These are phyloP conservation scores for Xanthoceras sorbifolium DNA, from an alignment of 345 rosid species.

Conservation along the genomic window DNA sequence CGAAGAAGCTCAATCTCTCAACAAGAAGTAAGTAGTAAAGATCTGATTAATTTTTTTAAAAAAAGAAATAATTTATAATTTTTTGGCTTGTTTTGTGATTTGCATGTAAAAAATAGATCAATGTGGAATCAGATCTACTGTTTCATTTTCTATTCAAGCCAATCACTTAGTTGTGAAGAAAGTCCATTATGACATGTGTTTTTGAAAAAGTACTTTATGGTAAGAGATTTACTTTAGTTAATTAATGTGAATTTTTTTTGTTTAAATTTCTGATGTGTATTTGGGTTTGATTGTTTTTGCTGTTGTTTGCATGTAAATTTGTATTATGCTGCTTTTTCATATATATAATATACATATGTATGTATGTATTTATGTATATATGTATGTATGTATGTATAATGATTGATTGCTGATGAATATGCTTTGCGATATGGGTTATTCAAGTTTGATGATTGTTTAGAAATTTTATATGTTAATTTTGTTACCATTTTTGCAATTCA, in stretches of 20 bases:
- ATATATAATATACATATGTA: too few relatives aligned
- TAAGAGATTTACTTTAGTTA: not conserved
- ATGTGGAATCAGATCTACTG: constrained; percentile 28
- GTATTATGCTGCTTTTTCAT: too few relatives aligned
- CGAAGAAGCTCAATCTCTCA: constrained; percentile 69
- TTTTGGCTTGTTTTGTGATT: constrained; percentile 6
- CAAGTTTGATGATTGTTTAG: not conserved
- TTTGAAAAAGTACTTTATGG: not conserved
- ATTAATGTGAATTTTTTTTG: not conserved
- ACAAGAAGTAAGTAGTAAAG: constrained; percentile 49
- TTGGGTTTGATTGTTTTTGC: not conserved
- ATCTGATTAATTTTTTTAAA: constrained; percentile 14
- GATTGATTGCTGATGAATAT: not conserved
- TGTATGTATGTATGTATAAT: not conserved
- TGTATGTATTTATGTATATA: not conserved
- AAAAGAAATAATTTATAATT: not conserved
- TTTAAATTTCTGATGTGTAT: too few relatives aligned
- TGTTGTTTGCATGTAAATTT: not conserved
- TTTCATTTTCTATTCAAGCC: not conserved
- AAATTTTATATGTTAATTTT: not conserved
- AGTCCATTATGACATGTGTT: too few relatives aligned
- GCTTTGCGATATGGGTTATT: not conserved
- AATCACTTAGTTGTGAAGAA: too few relatives aligned
- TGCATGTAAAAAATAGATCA: constrained; percentile 2
- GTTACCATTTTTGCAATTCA: not conserved